Conservation (phyloP, 208 protist species). For the Willaertia magna region DNA sequence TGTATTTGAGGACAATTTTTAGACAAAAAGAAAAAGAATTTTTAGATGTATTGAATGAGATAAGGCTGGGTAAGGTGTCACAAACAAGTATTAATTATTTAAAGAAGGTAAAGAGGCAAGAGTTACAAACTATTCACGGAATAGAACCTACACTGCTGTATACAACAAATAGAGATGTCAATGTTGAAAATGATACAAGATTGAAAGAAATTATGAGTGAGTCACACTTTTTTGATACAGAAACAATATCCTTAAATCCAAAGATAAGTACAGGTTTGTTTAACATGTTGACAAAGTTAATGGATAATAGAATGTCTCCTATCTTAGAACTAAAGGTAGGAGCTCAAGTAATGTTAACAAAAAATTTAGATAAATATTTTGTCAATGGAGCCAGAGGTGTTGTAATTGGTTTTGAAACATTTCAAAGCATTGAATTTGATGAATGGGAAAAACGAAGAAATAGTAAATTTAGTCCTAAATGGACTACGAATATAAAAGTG, state of each 20-base stretch:
- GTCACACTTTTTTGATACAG: background rate
- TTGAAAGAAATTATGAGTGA: background rate
- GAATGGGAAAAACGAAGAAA: background rate
- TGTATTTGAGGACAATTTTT: background rate
- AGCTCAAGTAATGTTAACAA: background rate
- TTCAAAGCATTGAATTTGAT: background rate
- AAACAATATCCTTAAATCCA: background rate
- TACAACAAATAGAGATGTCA: background rate
- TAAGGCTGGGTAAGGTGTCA: background rate
- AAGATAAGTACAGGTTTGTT: background rate
- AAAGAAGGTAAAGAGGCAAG: background rate
- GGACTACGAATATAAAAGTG: background rate
- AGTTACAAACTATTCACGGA: background rate
- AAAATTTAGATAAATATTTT: background rate
- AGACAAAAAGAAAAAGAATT: background rate
- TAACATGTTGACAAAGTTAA: background rate
- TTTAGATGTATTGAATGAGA: background rate
- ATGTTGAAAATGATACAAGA: background rate
- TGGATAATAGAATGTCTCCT: background rate
- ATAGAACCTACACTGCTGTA: background rate
- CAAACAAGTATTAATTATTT: background rate
- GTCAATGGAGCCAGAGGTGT: constrained; percentile 1
- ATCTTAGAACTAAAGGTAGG: background rate
- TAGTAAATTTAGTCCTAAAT: background rate
- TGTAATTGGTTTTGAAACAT: background rate